These are phyloP conservation scores for Spathaspora sp. DNA, from an alignment of 805 yeast genomes.

Conservation along the genomic window DNA sequence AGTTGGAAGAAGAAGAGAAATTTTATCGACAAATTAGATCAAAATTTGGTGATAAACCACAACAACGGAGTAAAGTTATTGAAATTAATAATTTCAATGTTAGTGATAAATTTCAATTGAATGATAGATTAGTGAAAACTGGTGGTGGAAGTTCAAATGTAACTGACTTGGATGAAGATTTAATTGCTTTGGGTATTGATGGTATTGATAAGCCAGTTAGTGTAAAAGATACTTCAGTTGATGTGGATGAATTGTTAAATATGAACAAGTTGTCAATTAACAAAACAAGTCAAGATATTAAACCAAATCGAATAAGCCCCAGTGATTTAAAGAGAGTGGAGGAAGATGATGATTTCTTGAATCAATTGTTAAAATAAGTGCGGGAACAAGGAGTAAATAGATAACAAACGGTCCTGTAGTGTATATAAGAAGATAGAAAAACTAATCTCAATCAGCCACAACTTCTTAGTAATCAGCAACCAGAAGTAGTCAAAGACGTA, in stretches of 20 bases:
- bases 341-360: conserved; percentile 9
- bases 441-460: background rate
- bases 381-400: background rate
- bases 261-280: background rate
- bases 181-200: conserved; percentile 1
- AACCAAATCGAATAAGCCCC: background rate
- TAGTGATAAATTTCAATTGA: conserved; percentile 22
- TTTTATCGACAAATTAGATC: conserved; percentile 26
- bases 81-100: conserved; percentile 32
- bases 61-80: conserved; percentile 17
- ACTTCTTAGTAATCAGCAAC: background rate
- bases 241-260: conserved; percentile 3
- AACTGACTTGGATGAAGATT: conserved; percentile 14
- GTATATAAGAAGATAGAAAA: background rate
- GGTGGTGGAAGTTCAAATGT: background rate
- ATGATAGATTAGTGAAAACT: conserved; percentile 14
- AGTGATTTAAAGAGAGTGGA: background rate
- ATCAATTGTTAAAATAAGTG: conserved; percentile 8
- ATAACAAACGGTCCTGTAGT: background rate
- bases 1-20: conserved; percentile 21
- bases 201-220: background rate
- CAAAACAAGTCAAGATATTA: background rate
- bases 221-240: conserved; percentile 1
- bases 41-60: conserved; percentile 15
- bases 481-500: background rate